A percentile compares a stretch with the other conserved stretches of the same genome.
Conservation (phyloP, 140 eudicot genomes). For the Anethum foeniculum region DNA sequence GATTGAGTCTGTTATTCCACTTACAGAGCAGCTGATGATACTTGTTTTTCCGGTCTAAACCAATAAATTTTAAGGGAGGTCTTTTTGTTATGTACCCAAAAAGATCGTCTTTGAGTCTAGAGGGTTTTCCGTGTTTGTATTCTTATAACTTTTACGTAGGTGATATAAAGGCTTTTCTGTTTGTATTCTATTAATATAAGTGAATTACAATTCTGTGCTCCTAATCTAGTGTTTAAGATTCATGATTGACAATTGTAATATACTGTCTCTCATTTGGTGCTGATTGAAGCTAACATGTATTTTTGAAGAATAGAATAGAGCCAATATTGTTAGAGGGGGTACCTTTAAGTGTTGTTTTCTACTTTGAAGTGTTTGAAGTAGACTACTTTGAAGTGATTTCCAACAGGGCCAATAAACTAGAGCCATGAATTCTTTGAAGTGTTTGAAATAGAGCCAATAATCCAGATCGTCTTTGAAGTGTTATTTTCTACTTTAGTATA, state of each 20-base stretch:
- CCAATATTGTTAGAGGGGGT: neutral
- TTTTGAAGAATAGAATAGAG: neutral
- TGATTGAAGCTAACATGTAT: neutral
- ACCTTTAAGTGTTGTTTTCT: too few relatives aligned
- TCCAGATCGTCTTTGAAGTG: too few relatives aligned
- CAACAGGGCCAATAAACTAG: too few relatives aligned
- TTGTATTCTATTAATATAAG: too few relatives aligned
- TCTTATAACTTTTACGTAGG: too few relatives aligned
- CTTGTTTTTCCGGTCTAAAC: neutral
- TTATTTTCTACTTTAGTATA: neutral
- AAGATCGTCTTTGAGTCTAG: neutral
- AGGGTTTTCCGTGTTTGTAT: too few relatives aligned
- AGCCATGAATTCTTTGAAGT: too few relatives aligned
- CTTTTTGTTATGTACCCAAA: too few relatives aligned
- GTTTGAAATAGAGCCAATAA: too few relatives aligned
- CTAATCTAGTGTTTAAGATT: neutral
- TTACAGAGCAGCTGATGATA: neutral
- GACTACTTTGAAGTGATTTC: too few relatives aligned
- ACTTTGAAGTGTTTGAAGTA: too few relatives aligned
- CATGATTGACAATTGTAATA: neutral
- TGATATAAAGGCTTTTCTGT: neutral
- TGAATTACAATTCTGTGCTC: neutral
- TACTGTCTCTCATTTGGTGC: neutral
- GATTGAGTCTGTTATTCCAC: neutral
- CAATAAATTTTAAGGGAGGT: neutral